These are phyloP conservation scores for Kazachstania psychrophila DNA, from an alignment of 805 yeast species.

Conservation along the genomic window DNA sequence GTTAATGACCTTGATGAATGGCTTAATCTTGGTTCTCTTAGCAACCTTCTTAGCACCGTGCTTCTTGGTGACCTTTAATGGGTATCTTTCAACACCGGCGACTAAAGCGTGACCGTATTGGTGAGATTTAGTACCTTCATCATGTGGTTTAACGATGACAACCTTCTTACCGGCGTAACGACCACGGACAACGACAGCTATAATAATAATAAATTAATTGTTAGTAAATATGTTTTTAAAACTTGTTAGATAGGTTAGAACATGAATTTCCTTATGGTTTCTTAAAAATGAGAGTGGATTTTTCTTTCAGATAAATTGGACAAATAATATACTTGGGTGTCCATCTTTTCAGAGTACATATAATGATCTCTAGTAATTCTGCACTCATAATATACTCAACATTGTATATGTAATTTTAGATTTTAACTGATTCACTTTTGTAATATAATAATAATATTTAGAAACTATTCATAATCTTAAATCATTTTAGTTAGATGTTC, in stretches of 20 bases:
- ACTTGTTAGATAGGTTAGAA: too few species aligned
- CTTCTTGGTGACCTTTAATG: conserved; percentile 90
- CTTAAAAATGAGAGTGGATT: too few species aligned
- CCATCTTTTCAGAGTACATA: too few species aligned
- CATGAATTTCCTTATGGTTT: too few species aligned
- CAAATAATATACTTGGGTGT: too few species aligned
- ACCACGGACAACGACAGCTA: conserved; percentile 98
- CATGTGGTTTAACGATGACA: conserved; percentile 95
- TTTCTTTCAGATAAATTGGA: too few species aligned
- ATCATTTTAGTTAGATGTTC: not conserved
- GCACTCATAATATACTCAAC: too few species aligned
- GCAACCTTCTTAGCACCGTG: conserved; percentile 94
- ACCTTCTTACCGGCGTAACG: conserved; percentile 99
- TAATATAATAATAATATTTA: too few species aligned
- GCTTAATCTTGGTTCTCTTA: conserved; percentile 96
- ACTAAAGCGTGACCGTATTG: conserved; percentile 99
- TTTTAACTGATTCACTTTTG: too few species aligned
- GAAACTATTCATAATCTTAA: not conserved
- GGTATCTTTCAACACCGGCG: conserved; percentile 98
- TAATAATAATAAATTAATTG: conserved; percentile 10
- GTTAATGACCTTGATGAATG: conserved; percentile 97
- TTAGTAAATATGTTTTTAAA: conserved; percentile 15
- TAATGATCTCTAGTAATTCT: too few species aligned
- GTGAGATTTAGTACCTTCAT: conserved; percentile 97
- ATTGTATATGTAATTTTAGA: too few species aligned